These are phyloP conservation scores for Phytophthora tubulina DNA, from an alignment of 352 stramenopile genomes.

Conservation along the genomic window DNA sequence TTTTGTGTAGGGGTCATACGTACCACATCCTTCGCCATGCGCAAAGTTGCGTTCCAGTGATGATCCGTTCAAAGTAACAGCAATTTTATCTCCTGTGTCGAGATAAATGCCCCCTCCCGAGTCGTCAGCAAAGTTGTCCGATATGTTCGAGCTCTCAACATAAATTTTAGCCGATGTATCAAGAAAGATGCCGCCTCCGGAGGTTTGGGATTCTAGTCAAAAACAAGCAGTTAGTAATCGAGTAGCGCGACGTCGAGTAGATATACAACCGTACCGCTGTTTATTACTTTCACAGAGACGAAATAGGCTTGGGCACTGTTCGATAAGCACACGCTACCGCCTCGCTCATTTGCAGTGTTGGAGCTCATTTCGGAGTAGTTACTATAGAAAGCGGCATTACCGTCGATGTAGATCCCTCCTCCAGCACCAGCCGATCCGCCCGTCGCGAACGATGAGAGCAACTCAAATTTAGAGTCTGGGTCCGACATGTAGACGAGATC, in stretches of 20 bases:
- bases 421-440: conserved; percentile 57
- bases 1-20: background rate
- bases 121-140: conserved; percentile 64
- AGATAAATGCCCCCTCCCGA: conserved; percentile 67
- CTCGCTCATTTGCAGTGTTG: conserved; percentile 56
- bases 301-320: conserved; percentile 42
- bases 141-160: conserved; percentile 39
- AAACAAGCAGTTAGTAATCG: background rate
- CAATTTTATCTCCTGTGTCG: conserved; percentile 57
- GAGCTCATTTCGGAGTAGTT: conserved; percentile 38
- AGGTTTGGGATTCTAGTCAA: conserved; percentile 55
- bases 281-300: conserved; percentile 33
- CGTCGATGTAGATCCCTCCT: conserved; percentile 50
- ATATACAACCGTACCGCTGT: conserved; percentile 43
- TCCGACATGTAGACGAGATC: conserved; percentile 50
- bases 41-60: conserved; percentile 49
- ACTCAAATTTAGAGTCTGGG: conserved; percentile 25
- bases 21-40: conserved; percentile 60
- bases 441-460: conserved; percentile 40
- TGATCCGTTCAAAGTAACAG: conserved; percentile 40
- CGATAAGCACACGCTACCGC: conserved; percentile 56
- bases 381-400: conserved; percentile 37
- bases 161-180: conserved; percentile 43
- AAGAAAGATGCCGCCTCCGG: conserved; percentile 60
- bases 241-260: too few species aligned